Evolutionary conservation across 495 filamentous ascomycete species (phyloP).

Genomic region (Neurospora sp.): DNA sequence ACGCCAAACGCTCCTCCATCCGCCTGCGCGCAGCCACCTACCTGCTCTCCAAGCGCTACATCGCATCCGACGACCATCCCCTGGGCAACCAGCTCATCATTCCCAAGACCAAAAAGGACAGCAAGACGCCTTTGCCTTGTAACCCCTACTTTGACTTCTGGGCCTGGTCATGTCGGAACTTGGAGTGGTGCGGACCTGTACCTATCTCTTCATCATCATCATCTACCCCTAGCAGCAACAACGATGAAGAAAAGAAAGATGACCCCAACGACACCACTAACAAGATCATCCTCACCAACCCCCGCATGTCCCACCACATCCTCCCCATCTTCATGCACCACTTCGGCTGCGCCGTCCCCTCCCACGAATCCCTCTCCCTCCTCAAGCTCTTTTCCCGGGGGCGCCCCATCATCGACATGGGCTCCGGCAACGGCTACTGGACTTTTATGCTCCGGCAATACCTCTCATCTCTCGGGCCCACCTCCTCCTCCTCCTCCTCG

Average conservation of each 20-base stretch:
- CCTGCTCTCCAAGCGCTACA: slow-evolving; percentile 33
- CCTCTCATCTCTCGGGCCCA: slow-evolving; percentile 19
- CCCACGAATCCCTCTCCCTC: slow-evolving; percentile 41
- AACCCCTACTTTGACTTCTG: slow-evolving; percentile 54
- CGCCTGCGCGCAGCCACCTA: slow-evolving; percentile 39
- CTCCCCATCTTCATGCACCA: slow-evolving; percentile 58
- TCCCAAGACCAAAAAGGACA: slow-evolving; percentile 4
- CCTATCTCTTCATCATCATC: slow-evolving; percentile 1
- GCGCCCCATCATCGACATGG: slow-evolving; percentile 31
- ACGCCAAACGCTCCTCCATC: slow-evolving; percentile 48
- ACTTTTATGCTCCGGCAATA: slow-evolving; percentile 44
- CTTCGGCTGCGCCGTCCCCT: slow-evolving; percentile 52
- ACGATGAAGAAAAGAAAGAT: no score
- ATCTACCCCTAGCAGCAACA: background rate
- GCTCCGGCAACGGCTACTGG: slow-evolving; percentile 58
- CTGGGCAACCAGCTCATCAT: background rate
- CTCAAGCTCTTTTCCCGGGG: slow-evolving; percentile 34
- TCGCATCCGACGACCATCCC: slow-evolving; percentile 18
- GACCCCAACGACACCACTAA: no score
- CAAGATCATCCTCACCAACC: background rate
- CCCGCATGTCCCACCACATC: slow-evolving; percentile 40
- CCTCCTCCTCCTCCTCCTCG: background rate
- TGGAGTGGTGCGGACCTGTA: slow-evolving; percentile 44
- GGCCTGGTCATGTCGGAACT: slow-evolving; percentile 32
- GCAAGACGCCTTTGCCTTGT: background rate